A percentile compares a stretch with the other conserved stretches of the same genome.
Conservation (phyloP, 2,329 filamentous ascomycete species). For the Microdochium paspali region DNA sequence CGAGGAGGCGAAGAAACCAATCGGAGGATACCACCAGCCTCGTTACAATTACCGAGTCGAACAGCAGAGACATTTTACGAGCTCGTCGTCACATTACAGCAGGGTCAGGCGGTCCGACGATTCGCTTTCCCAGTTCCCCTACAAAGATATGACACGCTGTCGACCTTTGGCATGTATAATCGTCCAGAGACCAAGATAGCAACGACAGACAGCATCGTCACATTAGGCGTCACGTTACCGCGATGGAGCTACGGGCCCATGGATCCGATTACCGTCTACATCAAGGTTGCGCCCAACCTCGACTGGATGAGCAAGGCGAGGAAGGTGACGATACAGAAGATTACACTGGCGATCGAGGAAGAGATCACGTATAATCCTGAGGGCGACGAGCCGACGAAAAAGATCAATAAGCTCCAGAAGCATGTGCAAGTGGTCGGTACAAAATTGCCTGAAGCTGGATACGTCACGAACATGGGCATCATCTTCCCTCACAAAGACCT, state of each 20-base stretch:
- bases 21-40: conserved; percentile 82
- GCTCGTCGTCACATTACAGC: conserved; percentile 89
- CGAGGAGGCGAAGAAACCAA: conserved; percentile 85
- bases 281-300: conserved; percentile 84
- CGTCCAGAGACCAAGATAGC: conserved; percentile 81
- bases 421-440: conserved; percentile 73
- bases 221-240: conserved; percentile 82
- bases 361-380: conserved; percentile 99
- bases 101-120: conserved; percentile 79
- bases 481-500: conserved; percentile 87
- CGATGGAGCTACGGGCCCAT: conserved; percentile 94
- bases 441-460: conserved; percentile 83
- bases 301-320: conserved; percentile 88
- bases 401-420: conserved; percentile 78
- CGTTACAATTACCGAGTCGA: conserved; percentile 78
- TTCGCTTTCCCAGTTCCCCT: conserved; percentile 87
- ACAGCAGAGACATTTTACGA: conserved; percentile 98
- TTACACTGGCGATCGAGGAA: conserved; percentile 89
- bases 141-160: conserved; percentile 88
- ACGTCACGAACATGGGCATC: conserved; percentile 83
- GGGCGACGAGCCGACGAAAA: conserved; percentile 87
- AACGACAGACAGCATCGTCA: conserved; percentile 83
- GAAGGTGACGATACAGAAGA: conserved; percentile 87
- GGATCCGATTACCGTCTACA: conserved; percentile 92
- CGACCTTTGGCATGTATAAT: conserved; percentile 99